phyloP scores from a whole-genome alignment of 208 protist species.

The Acanthamoeba royreba region DNA sequence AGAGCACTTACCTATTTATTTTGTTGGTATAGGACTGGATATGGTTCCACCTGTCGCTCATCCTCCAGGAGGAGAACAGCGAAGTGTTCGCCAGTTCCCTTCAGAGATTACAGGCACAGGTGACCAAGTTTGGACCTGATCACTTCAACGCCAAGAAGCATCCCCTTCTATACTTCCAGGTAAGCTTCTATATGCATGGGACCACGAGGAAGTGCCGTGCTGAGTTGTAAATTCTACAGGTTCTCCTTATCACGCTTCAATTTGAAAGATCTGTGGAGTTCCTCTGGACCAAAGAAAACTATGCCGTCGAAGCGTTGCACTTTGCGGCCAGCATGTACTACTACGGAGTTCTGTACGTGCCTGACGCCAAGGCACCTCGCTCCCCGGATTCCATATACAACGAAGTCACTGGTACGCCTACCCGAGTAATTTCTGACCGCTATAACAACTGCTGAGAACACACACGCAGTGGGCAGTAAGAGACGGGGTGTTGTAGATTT shows the following conservation, averaged over 20 bases:
- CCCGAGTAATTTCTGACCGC: no score
- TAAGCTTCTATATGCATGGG: no score
- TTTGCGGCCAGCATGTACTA: neutral
- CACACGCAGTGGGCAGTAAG: neutral
- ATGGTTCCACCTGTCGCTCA: neutral
- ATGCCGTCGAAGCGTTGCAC: neutral
- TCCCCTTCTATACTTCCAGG: slow-evolving; percentile 31
- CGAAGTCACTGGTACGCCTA: neutral
- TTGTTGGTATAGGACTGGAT: slow-evolving; percentile 17
- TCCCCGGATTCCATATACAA: neutral
- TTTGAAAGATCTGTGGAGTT: neutral
- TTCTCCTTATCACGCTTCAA: neutral
- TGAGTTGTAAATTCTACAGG: neutral
- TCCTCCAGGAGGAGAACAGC: neutral
- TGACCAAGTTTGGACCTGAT: neutral
- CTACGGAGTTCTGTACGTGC: neutral
- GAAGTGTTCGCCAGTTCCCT: neutral
- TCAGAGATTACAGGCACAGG: neutral
- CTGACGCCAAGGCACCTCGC: neutral
- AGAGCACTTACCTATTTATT: no score
- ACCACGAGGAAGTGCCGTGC: no score
- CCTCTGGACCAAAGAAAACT: neutral
- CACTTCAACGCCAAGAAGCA: slow-evolving; percentile 8
- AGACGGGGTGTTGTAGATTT: neutral
- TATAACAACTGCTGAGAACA: no score